A percentile compares a stretch with the other conserved stretches of the same genome.
These are phyloP conservation scores for Penicillium sp. DNA, from an alignment of 2,329 filamentous ascomycete genomes.

Conservation along the genomic window DNA sequence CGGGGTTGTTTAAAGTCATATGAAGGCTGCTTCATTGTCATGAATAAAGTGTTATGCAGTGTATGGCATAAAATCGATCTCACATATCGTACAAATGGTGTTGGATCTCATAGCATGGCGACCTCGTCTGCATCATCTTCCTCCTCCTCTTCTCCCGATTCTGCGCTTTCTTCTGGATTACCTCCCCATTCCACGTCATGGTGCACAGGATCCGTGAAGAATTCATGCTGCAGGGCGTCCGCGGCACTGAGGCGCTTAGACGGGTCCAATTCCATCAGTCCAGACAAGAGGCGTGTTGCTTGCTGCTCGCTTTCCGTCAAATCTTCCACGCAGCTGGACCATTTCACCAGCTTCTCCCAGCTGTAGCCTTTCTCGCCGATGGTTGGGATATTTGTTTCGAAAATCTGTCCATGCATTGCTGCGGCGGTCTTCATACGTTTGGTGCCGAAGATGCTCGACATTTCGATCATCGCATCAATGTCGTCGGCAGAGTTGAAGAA, in stretches of 20 bases:
- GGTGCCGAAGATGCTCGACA: conserved; percentile 88
- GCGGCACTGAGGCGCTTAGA: conserved; percentile 44
- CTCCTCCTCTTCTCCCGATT: conserved; percentile 35
- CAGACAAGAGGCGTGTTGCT: conserved; percentile 45
- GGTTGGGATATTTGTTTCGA: conserved; percentile 90
- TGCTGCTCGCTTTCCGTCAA: conserved; percentile 50
- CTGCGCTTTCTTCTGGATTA: conserved; percentile 36
- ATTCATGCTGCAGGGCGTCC: conserved; percentile 47
- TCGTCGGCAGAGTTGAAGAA: conserved; percentile 99
- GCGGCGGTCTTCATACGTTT: conserved; percentile 81
- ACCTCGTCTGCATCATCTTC: conserved; percentile 43
- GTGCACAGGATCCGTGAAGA: conserved; percentile 44
- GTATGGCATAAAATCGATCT: conserved; percentile 17
- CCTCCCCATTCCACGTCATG: conserved; percentile 46
- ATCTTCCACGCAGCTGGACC: conserved; percentile 79
- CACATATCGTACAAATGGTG: conserved; percentile 23
- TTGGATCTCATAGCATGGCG: conserved; percentile 35
- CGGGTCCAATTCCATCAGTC: conserved; percentile 48
- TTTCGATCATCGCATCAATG: conserved; percentile 95
- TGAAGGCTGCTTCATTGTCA: not conserved
- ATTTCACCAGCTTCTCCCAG: conserved; percentile 90
- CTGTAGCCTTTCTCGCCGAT: conserved; percentile 82
- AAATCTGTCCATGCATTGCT: conserved; percentile 81
- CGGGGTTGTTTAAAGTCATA: not conserved
- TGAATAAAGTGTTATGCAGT: conserved; percentile 6